These are phyloP conservation scores for Fagopyrum esculentum DNA, from an alignment of 148 eudicot genomes.

Conservation along the genomic window DNA sequence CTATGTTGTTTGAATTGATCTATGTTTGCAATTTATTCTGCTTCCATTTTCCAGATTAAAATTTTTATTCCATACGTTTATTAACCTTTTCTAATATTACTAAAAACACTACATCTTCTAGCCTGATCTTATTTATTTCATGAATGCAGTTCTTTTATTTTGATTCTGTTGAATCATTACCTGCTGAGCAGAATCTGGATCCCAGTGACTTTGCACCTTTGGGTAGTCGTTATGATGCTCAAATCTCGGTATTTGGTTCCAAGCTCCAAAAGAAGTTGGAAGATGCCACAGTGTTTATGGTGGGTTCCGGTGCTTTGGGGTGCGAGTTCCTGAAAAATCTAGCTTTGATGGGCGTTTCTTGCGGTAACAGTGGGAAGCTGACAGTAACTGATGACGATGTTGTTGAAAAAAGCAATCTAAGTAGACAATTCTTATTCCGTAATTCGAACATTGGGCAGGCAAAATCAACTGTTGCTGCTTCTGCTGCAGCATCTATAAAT, in stretches of 20 bases:
- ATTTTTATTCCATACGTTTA: not conserved
- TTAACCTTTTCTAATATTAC: not conserved
- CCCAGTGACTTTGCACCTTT: conserved; percentile 55
- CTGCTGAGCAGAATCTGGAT: conserved; percentile 60
- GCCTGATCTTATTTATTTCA: conserved; percentile 1
- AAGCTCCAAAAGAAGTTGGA: conserved; percentile 82
- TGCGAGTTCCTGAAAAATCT: conserved; percentile 91
- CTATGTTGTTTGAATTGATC: not conserved
- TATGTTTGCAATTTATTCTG: not conserved
- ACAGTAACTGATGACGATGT: conserved; percentile 95
- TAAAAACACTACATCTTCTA: not conserved
- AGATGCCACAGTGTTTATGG: conserved; percentile 64
- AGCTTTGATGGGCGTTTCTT: conserved; percentile 94
- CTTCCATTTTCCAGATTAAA: not conserved
- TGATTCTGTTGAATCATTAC: conserved; percentile 89
- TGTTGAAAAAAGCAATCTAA: conserved; percentile 90
- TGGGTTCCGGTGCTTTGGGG: conserved; percentile 94
- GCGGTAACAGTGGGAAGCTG: conserved; percentile 53
- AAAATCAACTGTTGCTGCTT: conserved; percentile 90
- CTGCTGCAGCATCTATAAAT: conserved; percentile 66
- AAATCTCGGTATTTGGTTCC: conserved; percentile 86
- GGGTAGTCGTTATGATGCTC: conserved; percentile 85
- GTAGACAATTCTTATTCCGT: conserved; percentile 87
- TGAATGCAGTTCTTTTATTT: conserved; percentile 79
- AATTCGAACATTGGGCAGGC: conserved; percentile 99